These are phyloP conservation scores for Pseudopyricularia javanii DNA, from an alignment of 2,329 filamentous ascomycete species.

Conservation along the genomic window DNA sequence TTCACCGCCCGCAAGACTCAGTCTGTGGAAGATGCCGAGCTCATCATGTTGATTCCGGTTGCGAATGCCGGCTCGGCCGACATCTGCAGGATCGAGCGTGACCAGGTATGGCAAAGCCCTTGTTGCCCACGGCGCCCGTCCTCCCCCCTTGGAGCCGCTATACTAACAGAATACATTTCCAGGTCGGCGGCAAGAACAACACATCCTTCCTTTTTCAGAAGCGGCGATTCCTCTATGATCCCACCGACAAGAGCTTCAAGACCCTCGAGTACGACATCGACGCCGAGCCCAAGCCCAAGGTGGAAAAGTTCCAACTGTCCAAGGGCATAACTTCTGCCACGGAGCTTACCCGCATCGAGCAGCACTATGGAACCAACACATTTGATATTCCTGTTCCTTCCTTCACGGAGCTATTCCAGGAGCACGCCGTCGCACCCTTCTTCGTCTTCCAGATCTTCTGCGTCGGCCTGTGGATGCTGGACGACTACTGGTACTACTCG, in stretches of 20 bases:
- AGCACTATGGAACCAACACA: constrained; percentile 91
- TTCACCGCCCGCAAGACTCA: constrained; percentile 69
- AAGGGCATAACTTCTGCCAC: constrained; percentile 60
- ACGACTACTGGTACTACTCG: constrained; percentile 99
- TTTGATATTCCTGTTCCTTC: constrained; percentile 97
- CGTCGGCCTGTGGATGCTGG: constrained; percentile 94
- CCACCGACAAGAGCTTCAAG: constrained; percentile 60
- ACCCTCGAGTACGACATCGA: constrained; percentile 79
- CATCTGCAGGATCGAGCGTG: constrained; percentile 70
- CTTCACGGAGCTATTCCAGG: constrained; percentile 91
- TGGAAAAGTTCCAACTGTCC: constrained; percentile 68
- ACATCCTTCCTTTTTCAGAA: constrained; percentile 96
- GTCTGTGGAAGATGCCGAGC: constrained; percentile 58
- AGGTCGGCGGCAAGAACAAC: constrained; percentile 62
- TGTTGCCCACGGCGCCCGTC: not conserved
- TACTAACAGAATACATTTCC: not conserved
- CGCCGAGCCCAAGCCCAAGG: constrained; percentile 64
- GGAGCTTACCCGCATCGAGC: constrained; percentile 69
- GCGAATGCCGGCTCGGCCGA: constrained; percentile 83
- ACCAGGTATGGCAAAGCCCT: constrained; percentile 40
- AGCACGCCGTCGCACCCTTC: constrained; percentile 96
- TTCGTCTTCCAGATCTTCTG: constrained; percentile 99
- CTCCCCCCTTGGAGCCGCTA: no score
- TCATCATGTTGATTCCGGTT: constrained; percentile 87
- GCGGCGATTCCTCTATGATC: constrained; percentile 80